These are phyloP conservation scores for Daedalea quercina DNA, from an alignment of 768 basidiomycete genomes.

Conservation along the genomic window DNA sequence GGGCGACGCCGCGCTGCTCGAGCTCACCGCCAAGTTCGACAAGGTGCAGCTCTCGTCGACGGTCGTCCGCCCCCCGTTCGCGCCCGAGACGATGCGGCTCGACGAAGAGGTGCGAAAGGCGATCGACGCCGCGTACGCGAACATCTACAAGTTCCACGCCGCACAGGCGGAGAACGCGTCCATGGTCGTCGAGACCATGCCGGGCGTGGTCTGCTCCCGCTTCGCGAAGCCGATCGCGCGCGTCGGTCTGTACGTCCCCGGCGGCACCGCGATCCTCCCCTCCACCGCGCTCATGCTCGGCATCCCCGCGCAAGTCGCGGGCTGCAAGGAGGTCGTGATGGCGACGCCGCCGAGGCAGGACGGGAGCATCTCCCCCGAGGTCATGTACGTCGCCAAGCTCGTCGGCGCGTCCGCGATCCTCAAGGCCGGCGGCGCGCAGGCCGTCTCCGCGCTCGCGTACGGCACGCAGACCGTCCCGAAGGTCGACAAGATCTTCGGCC, in stretches of 20 bases:
- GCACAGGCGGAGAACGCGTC: conserved; percentile 72
- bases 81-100: conserved; percentile 54
- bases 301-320: conserved; percentile 95
- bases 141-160: conserved; percentile 87
- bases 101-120: conserved; percentile 63
- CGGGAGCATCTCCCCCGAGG: conserved; percentile 92
- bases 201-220: conserved; percentile 92
- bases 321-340: conserved; percentile 85
- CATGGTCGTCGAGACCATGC: conserved; percentile 92
- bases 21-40: conserved; percentile 92
- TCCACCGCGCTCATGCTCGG: conserved; percentile 98
- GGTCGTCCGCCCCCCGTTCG: conserved; percentile 74
- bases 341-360: conserved; percentile 95
- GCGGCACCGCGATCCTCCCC: conserved; percentile 93
- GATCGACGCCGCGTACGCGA: conserved; percentile 86
- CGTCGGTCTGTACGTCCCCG: conserved; percentile 95
- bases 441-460: conserved; percentile 93
- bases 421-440: conserved; percentile 95
- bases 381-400: conserved; percentile 91
- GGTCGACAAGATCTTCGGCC: conserved; percentile 99
- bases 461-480: conserved; percentile 94
- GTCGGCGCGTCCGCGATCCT: conserved; percentile 88
- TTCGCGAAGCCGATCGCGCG: conserved; percentile 94
- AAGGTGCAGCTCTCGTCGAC: conserved; percentile 65
- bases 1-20: conserved; percentile 83